Evolutionary conservation across 805 yeast species (phyloP).

Genomic region (Torulaspora maleeae): DNA sequence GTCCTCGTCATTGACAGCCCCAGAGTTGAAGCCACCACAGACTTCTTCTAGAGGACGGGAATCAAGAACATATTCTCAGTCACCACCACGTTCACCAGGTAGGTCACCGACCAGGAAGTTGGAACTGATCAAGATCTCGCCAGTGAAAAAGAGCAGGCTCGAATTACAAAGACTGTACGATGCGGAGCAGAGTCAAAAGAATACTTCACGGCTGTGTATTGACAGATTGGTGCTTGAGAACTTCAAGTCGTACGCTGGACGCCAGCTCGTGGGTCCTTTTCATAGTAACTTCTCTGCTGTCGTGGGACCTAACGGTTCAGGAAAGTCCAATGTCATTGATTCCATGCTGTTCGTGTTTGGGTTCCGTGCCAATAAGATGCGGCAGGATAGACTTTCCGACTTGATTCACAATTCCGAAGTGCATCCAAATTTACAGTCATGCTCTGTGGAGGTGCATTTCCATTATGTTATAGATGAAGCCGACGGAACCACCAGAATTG

Average conservation of each 20-base stretch:
- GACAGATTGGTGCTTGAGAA: conserved; percentile 67
- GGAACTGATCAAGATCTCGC: conserved; percentile 42
- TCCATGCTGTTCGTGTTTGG: conserved; percentile 96
- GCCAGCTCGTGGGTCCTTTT: conserved; percentile 91
- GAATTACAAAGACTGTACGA: conserved; percentile 31
- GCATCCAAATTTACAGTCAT: conserved; percentile 58
- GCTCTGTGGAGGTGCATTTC: conserved; percentile 91
- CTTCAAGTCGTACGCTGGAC: conserved; percentile 94
- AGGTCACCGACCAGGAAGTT: conserved; percentile 39
- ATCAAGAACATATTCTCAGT: conserved; percentile 27
- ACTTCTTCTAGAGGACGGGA: conserved; percentile 37
- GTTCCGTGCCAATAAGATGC: conserved; percentile 91
- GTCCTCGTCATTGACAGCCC: conserved; percentile 25
- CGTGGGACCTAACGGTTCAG: conserved; percentile 98
- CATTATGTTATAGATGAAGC: conserved; percentile 63
- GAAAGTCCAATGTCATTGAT: conserved; percentile 96
- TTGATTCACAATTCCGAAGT: conserved; percentile 86
- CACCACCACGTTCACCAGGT: conserved; percentile 35
- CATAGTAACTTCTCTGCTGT: conserved; percentile 92
- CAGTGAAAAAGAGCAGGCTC: conserved; percentile 35
- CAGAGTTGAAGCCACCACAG: conserved; percentile 32
- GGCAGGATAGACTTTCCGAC: conserved; percentile 90
- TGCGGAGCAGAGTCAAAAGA: conserved; percentile 37
- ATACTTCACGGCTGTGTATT: conserved; percentile 58
- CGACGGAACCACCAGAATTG: conserved; percentile 41